These are phyloP conservation scores for Capsicum rhomboideum DNA, from an alignment of 257 asterid species.

Conservation along the genomic window DNA sequence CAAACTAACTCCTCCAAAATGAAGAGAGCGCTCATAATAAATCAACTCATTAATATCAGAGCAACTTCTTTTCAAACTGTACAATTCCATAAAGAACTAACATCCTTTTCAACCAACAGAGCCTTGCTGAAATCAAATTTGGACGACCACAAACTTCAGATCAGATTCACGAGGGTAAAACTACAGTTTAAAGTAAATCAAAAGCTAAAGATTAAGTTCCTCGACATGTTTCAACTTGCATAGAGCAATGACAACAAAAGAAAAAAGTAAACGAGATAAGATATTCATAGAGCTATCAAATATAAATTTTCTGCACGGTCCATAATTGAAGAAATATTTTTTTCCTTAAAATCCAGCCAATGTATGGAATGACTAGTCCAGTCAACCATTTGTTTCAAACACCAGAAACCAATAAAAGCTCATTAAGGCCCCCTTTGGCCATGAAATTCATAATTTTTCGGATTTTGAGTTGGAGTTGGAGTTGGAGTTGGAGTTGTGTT, in stretches of 20 bases:
- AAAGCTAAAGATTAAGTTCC: background rate
- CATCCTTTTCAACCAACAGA: background rate
- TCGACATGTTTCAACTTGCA: background rate
- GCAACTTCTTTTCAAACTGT: background rate
- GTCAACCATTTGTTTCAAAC: background rate
- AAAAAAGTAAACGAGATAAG: background rate
- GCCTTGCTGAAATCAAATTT: background rate
- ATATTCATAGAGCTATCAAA: background rate
- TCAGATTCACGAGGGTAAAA: background rate
- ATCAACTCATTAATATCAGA: background rate
- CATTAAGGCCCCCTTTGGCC: background rate
- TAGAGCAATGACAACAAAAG: background rate
- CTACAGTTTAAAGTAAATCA: background rate
- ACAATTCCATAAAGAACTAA: background rate
- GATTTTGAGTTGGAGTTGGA: no score
- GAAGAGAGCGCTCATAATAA: background rate
- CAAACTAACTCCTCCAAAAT: background rate
- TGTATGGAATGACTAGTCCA: background rate
- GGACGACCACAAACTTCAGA: constrained; percentile 2
- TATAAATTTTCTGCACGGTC: background rate
- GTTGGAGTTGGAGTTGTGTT: no score
- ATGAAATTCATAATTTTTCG: no score
- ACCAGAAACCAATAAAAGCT: background rate
- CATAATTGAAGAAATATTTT: background rate
- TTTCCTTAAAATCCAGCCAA: background rate